Percentiles rank a stretch among this genome's conserved stretches.
These are phyloP conservation scores for Vachellia pachyceras DNA, from an alignment of 306 rosid genomes.

Conservation along the genomic window DNA sequence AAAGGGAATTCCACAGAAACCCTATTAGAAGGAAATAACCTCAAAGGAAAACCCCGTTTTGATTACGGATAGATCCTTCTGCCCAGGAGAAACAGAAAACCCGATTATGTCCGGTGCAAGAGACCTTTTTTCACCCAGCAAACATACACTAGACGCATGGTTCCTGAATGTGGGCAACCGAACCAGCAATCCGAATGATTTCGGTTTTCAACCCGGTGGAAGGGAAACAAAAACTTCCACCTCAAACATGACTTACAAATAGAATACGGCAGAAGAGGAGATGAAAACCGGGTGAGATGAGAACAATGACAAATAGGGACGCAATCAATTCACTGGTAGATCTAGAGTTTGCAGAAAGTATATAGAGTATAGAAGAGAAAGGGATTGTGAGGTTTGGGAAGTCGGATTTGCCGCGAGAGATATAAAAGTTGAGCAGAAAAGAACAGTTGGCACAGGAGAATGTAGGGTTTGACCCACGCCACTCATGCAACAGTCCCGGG, in stretches of 20 bases:
- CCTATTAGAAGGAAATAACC: constrained; percentile 28
- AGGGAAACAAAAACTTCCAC: constrained; percentile 23
- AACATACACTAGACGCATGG: not conserved
- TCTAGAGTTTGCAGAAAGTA: not conserved
- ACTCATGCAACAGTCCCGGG: constrained; percentile 5
- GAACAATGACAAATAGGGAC: not conserved
- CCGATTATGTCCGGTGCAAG: not conserved
- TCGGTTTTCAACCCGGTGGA: constrained; percentile 27
- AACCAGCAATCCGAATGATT: constrained; percentile 16
- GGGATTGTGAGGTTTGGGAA: not conserved
- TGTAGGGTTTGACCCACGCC: constrained; percentile 36
- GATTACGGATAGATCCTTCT: not conserved
- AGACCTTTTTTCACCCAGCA: not conserved
- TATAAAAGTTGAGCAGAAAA: not conserved
- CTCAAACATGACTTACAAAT: constrained; percentile 18
- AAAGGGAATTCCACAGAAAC: constrained; percentile 1
- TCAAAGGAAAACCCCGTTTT: constrained; percentile 5
- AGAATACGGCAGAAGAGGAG: not conserved
- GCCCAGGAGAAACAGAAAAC: not conserved
- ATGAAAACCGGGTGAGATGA: not conserved
- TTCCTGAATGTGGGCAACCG: not conserved
- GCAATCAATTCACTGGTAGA: not conserved
- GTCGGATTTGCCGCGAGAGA: constrained; percentile 2
- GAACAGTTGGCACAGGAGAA: not conserved
- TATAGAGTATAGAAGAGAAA: not conserved